Base-by-base conservation (phyloP, 148 eudicot species). In the Fagopyrum homotropicum region DNA sequence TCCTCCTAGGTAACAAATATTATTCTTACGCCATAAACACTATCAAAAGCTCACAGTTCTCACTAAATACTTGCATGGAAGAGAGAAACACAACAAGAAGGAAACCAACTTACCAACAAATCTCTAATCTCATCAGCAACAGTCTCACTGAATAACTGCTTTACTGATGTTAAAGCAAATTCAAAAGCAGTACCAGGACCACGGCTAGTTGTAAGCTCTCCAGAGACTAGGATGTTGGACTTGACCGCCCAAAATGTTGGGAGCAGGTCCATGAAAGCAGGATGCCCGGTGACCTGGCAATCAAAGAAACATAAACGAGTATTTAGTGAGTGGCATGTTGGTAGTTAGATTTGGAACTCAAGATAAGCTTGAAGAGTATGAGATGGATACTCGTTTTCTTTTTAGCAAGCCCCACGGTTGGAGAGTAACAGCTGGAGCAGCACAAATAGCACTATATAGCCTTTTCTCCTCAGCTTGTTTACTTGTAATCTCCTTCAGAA, bases 371-470 rank as follows among this genome's bases (percentile, higher is more conserved):
- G 2, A 29, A 14, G 14, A 77, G 49, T 50, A 16, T 14, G 49
- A 48, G 54, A 7, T 19, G 57, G 45, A 49, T 80, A 94, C 98
- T 89, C 75, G 79, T 80, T 92, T 95, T 77, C 77, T 92, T 81
- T 45, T 90, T 69, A 95, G 81, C 74, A 95, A 86, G 17, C 98
- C 98, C 98, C 98, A 95, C 10, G 98, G 96, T 78, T 88, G 87
- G 79, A 95, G 96, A 48, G 98, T 83, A 70, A 95, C 89, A 71
- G 97, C 98, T 75, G 98, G 98, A 80, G 98, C 98, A 86, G 98
- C 92, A 85, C 89, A 92, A 29, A 95, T 90, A 74, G 98, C 98
- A 63, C 87, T 87, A 71, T 94, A 94, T 74, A 92, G 77, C 78
- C 93, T 84, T 80, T 92, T 90, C 75, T 80, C 87, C 78, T 92